Percentiles rank a stretch among this genome's conserved stretches.
Evolutionary conservation across 108 stramenopile genomes (phyloP).

Genomic region (Skeletonema potamos): DNA sequence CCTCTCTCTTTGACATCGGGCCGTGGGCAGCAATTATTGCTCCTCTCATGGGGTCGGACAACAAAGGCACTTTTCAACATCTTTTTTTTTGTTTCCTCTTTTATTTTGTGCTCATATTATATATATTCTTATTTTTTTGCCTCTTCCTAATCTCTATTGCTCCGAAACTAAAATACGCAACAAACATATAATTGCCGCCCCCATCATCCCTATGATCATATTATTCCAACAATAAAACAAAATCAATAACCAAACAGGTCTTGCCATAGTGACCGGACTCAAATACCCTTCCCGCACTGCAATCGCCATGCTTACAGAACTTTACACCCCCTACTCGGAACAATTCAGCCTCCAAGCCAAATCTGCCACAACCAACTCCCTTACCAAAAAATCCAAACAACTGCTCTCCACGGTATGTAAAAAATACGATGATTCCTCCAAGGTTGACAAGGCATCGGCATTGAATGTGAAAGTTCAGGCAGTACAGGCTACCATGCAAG

Average conservation of each 20-base stretch:
- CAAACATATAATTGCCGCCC: not conserved
- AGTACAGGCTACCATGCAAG: conserved; percentile 86
- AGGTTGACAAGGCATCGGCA: conserved; percentile 83
- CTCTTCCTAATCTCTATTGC: no score
- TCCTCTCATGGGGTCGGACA: no score
- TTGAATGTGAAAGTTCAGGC: conserved; percentile 80
- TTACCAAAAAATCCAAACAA: conserved; percentile 78
- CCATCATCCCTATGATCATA: no score
- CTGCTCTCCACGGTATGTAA: conserved; percentile 58
- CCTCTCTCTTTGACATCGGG: no score
- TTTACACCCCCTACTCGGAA: conserved; percentile 67
- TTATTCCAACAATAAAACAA: not conserved
- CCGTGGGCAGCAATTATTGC: no score
- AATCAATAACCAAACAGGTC: conserved; percentile 47
- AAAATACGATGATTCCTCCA: conserved; percentile 83
- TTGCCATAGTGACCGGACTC: conserved; percentile 82
- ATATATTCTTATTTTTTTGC: no score
- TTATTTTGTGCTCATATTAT: no score
- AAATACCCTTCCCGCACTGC: conserved; percentile 85
- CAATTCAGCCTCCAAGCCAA: conserved; percentile 71
- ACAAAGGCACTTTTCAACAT: no score
- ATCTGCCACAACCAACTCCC: conserved; percentile 68
- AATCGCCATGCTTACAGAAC: conserved; percentile 73
- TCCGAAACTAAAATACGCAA: not conserved
- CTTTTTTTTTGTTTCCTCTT: no score